Evolutionary conservation across 164 flowering plant genomes (phyloP).

Genomic region (Platanus orientalis): DNA sequence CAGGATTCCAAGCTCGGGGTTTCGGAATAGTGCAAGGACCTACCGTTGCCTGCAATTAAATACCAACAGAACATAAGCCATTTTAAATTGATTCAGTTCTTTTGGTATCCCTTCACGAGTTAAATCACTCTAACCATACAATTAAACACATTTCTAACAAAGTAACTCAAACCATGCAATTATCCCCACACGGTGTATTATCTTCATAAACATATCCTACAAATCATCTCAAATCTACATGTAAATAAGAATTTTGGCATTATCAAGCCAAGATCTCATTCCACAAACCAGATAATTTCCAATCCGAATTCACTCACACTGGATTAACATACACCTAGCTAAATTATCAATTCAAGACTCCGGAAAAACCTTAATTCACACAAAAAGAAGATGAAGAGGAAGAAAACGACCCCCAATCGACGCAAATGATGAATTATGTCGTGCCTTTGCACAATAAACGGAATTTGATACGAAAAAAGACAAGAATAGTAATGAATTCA

Average conservation of each 20-base stretch:
- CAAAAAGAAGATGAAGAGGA: not conserved
- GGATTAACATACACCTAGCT: not conserved
- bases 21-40: constrained; percentile 87
- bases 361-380: constrained; percentile 19
- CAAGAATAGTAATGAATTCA: constrained; percentile 2
- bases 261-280: not conserved
- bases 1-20: constrained; percentile 92
- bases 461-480: not conserved
- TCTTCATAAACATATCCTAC: not conserved
- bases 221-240: not conserved
- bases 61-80: not conserved
- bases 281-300: not conserved
- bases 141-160: not conserved
- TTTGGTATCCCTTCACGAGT: not conserved
- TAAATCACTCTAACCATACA: not conserved
- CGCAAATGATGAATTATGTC: not conserved
- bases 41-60: constrained; percentile 69
- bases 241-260: not conserved
- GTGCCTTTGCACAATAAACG: not conserved
- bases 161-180: no score
- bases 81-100: not conserved
- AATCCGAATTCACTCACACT: constrained; percentile 11
- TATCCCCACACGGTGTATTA: no score
- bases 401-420: not conserved
- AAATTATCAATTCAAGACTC: not conserved